Conservation (phyloP, 441 rosid species). For the Arabidopsis lyrata region DNA sequence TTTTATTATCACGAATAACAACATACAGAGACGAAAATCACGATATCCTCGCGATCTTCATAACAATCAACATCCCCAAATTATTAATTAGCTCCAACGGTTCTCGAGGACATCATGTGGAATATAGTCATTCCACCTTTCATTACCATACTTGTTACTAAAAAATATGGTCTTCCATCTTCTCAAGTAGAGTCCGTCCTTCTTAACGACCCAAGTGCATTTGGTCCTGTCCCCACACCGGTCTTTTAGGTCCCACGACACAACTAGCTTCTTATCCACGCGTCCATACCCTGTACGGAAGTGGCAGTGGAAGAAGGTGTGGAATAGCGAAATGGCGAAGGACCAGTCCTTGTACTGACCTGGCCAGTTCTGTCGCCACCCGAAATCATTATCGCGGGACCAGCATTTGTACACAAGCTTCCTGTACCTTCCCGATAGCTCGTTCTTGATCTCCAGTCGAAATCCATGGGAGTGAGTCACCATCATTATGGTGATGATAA, state of each 20-base stretch:
- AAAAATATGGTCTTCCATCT: conserved; percentile 40
- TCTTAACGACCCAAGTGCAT: conserved; percentile 48
- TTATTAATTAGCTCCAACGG: conserved; percentile 39
- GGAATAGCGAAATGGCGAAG: conserved; percentile 38
- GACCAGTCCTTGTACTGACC: conserved; percentile 35
- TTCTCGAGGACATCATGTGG: conserved; percentile 36
- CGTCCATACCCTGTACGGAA: conserved; percentile 44
- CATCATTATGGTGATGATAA: conserved; percentile 34
- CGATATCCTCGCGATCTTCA: conserved; percentile 1
- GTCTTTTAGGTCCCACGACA: conserved; percentile 35
- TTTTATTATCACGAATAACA: conserved; percentile 38
- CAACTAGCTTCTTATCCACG: conserved; percentile 36
- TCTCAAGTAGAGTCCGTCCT: conserved; percentile 45
- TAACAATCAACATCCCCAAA: conserved; percentile 9
- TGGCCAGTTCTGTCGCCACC: conserved; percentile 48
- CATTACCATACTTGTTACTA: conserved; percentile 47
- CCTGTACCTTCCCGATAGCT: conserved; percentile 40
- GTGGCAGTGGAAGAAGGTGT: conserved; percentile 41
- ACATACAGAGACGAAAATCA: conserved; percentile 31
- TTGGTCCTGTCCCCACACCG: conserved; percentile 41
- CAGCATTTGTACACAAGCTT: conserved; percentile 46
- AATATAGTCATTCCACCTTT: conserved; percentile 44
- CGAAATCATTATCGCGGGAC: conserved; percentile 46
- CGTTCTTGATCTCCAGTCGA: conserved; percentile 43
- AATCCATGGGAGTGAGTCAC: conserved; percentile 49